Evolutionary conservation across 176 grass and related monocot species (phyloP), one percentile per base, ranked within the genome.

Genomic region (Tillandsia leiboldiana): DNA sequence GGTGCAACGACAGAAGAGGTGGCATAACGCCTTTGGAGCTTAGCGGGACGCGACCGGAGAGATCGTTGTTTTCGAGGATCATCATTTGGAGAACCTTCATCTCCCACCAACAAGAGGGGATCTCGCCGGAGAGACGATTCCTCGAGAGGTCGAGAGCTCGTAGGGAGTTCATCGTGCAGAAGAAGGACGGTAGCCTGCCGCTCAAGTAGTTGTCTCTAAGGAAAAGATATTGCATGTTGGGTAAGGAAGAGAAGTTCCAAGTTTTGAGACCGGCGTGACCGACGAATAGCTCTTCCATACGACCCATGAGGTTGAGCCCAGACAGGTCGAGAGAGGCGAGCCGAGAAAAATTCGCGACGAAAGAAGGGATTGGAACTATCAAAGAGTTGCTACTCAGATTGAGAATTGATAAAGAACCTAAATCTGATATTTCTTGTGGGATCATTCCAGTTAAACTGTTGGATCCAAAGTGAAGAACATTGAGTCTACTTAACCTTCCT

Each of bases 91-190:
- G 51, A 5, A 8, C 62, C 49, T 75, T 33, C 64, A 80, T 53
- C 3, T 88, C 50, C 78, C 85, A 81, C 83, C 81, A 88, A 70
- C 83, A 88, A 51, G 75, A 63, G 0, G 88, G 92, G 9, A 88
- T 74, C 70, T 86, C 50, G 11, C 88, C 80, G 1, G 75, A 86
- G 24, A 96, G 54, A 2, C 48, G n/a, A 82, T 96, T 96, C 51
- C 82, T 88, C 26, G 88, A 91, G 22, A 96, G 78, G 77, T 96
- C 88, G 11, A 91, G 73, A 9, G 84, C 51, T 78, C 74, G 26
- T 22, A 91, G 69, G 9, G 58, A 71, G 51, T 79, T 53, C 50
- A 86, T 53, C 63, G 66, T 75, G 74, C 92, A 89, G 65, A 96
- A 72, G 70, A 80, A 82, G 8, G 83, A 10, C 1, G 77, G 58